phyloP scores from a whole-genome alignment of 1,284 basidiomycete genomes.

The Cutaneotrichosporon spelunceum region DNA sequence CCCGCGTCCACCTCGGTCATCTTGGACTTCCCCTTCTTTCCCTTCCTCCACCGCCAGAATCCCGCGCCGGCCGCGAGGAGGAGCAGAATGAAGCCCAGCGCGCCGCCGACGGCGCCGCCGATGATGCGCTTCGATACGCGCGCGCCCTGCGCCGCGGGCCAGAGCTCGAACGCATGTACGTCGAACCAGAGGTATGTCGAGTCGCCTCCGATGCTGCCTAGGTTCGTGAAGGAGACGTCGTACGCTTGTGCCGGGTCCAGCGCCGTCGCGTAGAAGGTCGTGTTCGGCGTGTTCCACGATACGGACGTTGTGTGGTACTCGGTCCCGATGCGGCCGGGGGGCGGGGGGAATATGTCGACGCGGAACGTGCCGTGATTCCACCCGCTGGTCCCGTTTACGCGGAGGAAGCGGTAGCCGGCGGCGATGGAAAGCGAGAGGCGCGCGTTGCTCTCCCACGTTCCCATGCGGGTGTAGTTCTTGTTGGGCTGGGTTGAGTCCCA shows the following conservation, averaged over 20 bases:
- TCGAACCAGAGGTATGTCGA: background rate
- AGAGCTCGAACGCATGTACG: background rate
- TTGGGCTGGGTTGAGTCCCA: background rate
- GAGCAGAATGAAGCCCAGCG: background rate
- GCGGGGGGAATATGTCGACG: background rate
- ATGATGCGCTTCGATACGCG: constrained; percentile 36
- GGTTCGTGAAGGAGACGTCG: background rate
- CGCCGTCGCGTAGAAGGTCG: background rate
- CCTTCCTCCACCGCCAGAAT: background rate
- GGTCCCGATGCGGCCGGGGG: background rate
- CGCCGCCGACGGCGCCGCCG: constrained; percentile 29
- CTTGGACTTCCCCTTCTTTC: no score
- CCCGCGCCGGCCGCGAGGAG: background rate
- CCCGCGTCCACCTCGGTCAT: background rate
- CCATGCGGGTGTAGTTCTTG: background rate
- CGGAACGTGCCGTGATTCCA: background rate
- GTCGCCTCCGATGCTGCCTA: background rate
- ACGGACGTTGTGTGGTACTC: background rate
- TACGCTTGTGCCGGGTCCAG: background rate
- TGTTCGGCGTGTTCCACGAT: background rate
- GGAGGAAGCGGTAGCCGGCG: background rate
- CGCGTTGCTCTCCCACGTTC: background rate
- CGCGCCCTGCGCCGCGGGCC: constrained; percentile 9
- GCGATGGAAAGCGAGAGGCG: background rate
- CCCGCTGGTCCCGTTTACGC: constrained; percentile 1